phyloP scores from a whole-genome alignment of 116 monocot genomes.

The Papilionanthe hybrid region DNA sequence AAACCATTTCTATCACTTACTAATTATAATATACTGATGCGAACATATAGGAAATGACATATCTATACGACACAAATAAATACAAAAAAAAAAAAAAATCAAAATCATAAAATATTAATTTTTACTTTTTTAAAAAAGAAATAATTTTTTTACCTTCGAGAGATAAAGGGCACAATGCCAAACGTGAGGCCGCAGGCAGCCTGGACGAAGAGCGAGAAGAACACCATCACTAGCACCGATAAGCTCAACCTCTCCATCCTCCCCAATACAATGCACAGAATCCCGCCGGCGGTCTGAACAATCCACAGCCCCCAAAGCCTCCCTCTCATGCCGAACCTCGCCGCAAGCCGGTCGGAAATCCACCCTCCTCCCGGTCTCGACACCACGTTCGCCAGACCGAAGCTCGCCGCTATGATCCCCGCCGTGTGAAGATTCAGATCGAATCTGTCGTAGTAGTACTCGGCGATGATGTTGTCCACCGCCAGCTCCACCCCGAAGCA shows the following conservation, averaged over 20 bases:
- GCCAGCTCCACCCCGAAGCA: constrained; percentile 93
- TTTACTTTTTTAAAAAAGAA: too few relatives aligned
- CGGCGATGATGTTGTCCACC: constrained; percentile 78
- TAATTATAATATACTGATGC: too few relatives aligned
- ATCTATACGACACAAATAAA: too few relatives aligned
- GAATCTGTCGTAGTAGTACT: constrained; percentile 91
- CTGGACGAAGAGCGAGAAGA: constrained; percentile 85
- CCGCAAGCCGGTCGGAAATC: constrained; percentile 53
- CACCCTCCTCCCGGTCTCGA: constrained; percentile 68
- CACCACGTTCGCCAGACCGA: constrained; percentile 70
- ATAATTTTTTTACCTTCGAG: constrained; percentile 43
- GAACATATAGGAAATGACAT: too few relatives aligned
- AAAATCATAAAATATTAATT: too few relatives aligned
- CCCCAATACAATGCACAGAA: constrained; percentile 65
- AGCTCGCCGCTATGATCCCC: constrained; percentile 74
- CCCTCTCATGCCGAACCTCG: constrained; percentile 74
- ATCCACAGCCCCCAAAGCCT: constrained; percentile 78
- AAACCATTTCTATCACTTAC: too few relatives aligned
- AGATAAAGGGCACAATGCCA: constrained; percentile 80
- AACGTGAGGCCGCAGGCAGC: constrained; percentile 77
- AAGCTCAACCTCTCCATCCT: constrained; percentile 19
- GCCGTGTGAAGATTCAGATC: constrained; percentile 50
- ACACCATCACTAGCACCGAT: constrained; percentile 52
- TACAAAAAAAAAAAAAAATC: too few relatives aligned
- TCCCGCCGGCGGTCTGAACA: constrained; percentile 56